A percentile compares a stretch with the other conserved stretches of the same genome.
These are phyloP conservation scores for Colletotrichum sp. DNA, from an alignment of 2,329 filamentous ascomycete genomes.

Conservation along the genomic window DNA sequence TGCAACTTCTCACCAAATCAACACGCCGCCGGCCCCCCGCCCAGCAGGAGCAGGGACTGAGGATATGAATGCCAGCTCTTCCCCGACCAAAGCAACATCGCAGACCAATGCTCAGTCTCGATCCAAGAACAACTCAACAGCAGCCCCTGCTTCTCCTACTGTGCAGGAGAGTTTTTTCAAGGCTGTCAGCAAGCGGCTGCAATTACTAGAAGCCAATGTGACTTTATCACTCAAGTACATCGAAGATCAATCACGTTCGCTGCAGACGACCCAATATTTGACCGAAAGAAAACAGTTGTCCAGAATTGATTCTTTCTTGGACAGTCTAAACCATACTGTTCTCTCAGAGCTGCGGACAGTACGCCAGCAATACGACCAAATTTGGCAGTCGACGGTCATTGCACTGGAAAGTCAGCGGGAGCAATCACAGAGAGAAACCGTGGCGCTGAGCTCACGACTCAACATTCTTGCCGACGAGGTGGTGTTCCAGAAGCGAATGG, in stretches of 20 bases:
- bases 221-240: conserved; percentile 95
- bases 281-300: conserved; percentile 86
- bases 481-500: conserved; percentile 86
- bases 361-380: conserved; percentile 88
- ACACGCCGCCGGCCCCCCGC: neutral
- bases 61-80: neutral
- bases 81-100: conserved; percentile 32
- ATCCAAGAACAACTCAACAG: conserved; percentile 40
- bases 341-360: conserved; percentile 79
- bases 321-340: conserved; percentile 86
- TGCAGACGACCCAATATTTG: conserved; percentile 84
- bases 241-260: conserved; percentile 89
- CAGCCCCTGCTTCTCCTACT: conserved; percentile 69
- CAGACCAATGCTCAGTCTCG: conserved; percentile 32
- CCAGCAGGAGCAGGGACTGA: neutral
- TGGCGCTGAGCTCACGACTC: conserved; percentile 80
- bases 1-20: neutral
- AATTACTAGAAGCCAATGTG: conserved; percentile 89
- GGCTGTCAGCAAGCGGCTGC: conserved; percentile 89
- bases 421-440: conserved; percentile 80
- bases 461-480: conserved; percentile 94
- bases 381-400: conserved; percentile 95
- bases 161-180: conserved; percentile 99
- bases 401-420: conserved; percentile 89
- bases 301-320: conserved; percentile 83